These are phyloP conservation scores for Penicillium malachiteum DNA, from an alignment of 495 filamentous ascomycete species.

Conservation along the genomic window DNA sequence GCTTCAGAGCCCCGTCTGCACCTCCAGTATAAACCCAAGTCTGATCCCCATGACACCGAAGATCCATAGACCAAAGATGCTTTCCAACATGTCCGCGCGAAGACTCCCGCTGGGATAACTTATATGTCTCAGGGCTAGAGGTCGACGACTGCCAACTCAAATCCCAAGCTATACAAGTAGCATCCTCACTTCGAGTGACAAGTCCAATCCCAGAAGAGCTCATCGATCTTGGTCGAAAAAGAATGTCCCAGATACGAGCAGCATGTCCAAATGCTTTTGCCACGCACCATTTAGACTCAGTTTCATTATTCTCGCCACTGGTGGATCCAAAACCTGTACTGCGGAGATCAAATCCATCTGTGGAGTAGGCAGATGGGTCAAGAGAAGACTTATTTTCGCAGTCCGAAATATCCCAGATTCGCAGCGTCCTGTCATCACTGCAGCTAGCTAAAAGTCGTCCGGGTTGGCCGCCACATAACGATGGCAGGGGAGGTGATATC, in stretches of 20 bases:
- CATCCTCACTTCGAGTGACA: conserved; percentile 79
- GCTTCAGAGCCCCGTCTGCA: conserved; percentile 68
- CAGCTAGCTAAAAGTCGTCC: conserved; percentile 78
- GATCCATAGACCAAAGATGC: conserved; percentile 80
- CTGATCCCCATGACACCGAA: conserved; percentile 29
- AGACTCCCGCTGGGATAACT: conserved; percentile 51
- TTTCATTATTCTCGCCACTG: conserved; percentile 12
- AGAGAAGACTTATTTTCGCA: conserved; percentile 32
- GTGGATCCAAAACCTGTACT: conserved; percentile 42
- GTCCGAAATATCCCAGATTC: conserved; percentile 79
- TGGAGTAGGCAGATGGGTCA: conserved; percentile 40
- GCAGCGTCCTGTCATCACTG: conserved; percentile 90
- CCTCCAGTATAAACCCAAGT: conserved; percentile 73
- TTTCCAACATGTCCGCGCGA: conserved; percentile 74
- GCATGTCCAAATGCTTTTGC: conserved; percentile 78
- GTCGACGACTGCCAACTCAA: conserved; percentile 39
- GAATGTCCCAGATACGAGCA: conserved; percentile 86
- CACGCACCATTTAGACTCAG: conserved; percentile 42
- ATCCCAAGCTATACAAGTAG: conserved; percentile 68
- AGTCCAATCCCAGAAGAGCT: conserved; percentile 39
- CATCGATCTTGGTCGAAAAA: conserved; percentile 51
- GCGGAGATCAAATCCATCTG: conserved; percentile 44
- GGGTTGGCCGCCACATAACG: conserved; percentile 28
- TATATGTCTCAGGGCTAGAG: conserved; percentile 22
- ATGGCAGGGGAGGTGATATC: conserved; percentile 62